Conservation (phyloP, 208 protist genomes). For the Leishmania amazonensis region DNA sequence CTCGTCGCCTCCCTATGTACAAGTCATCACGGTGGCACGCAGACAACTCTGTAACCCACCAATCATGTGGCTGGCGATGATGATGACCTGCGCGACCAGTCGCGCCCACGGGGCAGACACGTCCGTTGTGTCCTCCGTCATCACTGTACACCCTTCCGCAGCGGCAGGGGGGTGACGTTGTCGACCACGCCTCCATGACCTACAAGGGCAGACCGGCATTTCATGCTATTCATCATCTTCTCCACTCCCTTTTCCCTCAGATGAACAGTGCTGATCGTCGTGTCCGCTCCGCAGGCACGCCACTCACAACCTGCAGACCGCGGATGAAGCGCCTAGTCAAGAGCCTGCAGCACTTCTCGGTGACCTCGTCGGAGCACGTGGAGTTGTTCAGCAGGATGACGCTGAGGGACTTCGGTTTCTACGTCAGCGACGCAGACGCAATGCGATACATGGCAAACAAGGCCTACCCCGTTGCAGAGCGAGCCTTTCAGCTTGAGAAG, state of each 20-base stretch:
- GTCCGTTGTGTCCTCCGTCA: too few species aligned
- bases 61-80: not conserved
- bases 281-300: not conserved
- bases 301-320: not conserved
- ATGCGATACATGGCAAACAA: conserved; percentile 30
- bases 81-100: not conserved
- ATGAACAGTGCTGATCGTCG: not conserved
- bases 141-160: not conserved
- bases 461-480: conserved; percentile 27
- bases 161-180: not conserved
- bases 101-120: not conserved
- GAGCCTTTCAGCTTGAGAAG: conserved; percentile 47
- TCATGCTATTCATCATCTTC: not conserved
- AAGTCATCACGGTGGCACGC: not conserved
- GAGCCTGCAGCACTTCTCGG: conserved; percentile 27
- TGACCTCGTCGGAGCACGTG: conserved; percentile 22
- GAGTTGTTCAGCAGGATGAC: conserved; percentile 32
- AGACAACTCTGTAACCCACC: not conserved
- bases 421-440: conserved; percentile 39
- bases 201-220: not conserved
- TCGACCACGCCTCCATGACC: not conserved
- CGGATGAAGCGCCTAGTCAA: conserved; percentile 33
- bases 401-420: conserved; percentile 49
- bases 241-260: not conserved
- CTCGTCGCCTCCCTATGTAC: not conserved